phyloP scores from a whole-genome alignment of 306 rosid genomes.

The Cyclanthera cordifolia region DNA sequence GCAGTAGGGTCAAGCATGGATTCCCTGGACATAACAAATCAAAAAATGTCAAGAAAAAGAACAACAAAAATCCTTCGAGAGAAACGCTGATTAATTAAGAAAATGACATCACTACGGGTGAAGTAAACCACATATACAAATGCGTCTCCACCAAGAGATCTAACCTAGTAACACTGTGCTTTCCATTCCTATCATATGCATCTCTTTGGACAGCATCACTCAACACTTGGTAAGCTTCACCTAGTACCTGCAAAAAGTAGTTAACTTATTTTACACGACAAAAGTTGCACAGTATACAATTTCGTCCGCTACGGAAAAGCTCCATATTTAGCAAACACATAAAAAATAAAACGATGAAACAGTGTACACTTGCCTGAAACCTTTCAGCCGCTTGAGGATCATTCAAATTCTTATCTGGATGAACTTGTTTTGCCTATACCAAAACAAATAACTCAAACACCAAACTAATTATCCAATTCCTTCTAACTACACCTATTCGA shows the following conservation, averaged over 20 bases:
- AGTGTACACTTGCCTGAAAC: constrained; percentile 42
- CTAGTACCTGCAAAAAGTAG: constrained; percentile 37
- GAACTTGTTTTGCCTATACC: constrained; percentile 79
- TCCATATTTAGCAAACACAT: not conserved
- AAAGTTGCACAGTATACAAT: not conserved
- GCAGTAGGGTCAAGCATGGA: constrained; percentile 84
- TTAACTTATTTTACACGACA: not conserved
- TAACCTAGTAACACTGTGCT: constrained; percentile 60
- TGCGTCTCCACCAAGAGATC: not conserved
- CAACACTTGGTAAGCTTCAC: constrained; percentile 88
- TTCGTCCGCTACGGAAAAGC: not conserved
- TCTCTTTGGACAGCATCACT: constrained; percentile 74
- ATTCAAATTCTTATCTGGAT: constrained; percentile 83
- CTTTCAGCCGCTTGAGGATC: constrained; percentile 82
- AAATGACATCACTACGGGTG: not conserved
- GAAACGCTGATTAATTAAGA: not conserved
- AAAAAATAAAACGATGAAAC: not conserved
- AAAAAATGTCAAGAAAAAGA: not conserved
- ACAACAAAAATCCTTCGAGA: not conserved
- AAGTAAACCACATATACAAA: not conserved
- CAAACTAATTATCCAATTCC: not conserved
- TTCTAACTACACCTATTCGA: not conserved
- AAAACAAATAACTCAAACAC: not conserved
- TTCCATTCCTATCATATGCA: constrained; percentile 70
- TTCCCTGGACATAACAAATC: constrained; percentile 44